Evolutionary conservation across 805 yeast genomes (phyloP).

Genomic region (Zygosaccharomyces gambellarensis): DNA sequence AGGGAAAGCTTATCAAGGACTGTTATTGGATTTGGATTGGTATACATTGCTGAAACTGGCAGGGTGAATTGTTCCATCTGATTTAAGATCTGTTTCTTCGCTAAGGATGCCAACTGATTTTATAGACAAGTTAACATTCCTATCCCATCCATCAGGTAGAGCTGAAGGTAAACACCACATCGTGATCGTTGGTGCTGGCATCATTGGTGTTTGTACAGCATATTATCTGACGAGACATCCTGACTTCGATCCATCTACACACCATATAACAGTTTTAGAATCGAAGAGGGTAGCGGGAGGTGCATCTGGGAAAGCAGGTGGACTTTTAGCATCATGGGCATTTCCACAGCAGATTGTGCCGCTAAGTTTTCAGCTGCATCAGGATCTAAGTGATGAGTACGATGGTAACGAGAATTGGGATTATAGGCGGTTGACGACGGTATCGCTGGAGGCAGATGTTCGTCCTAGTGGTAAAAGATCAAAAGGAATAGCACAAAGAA

Average conservation of each 20-base stretch:
- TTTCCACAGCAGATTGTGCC: slow-evolving; percentile 94
- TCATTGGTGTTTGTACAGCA: slow-evolving; percentile 93
- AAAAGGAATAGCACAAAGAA: slow-evolving; percentile 7
- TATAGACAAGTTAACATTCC: slow-evolving; percentile 16
- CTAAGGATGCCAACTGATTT: slow-evolving; percentile 14
- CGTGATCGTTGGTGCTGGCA: slow-evolving; percentile 90
- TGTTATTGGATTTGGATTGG: neutral
- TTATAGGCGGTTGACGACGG: slow-evolving; percentile 80
- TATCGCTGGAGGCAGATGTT: slow-evolving; percentile 81
- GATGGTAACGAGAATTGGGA: slow-evolving; percentile 92
- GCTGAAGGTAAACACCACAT: slow-evolving; percentile 64
- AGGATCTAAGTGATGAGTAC: slow-evolving; percentile 69
- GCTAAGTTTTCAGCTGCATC: slow-evolving; percentile 78
- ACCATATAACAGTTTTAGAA: slow-evolving; percentile 82
- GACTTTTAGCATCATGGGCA: slow-evolving; percentile 91
- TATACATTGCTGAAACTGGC: neutral
- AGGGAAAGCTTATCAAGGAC: neutral
- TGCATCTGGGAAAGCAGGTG: slow-evolving; percentile 97
- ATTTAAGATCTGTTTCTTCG: neutral
- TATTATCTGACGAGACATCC: slow-evolving; percentile 84
- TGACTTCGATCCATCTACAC: slow-evolving; percentile 60
- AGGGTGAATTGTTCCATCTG: neutral
- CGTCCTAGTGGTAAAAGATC: slow-evolving; percentile 22
- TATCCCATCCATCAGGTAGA: slow-evolving; percentile 23
- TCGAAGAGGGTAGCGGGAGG: slow-evolving; percentile 94